Percentiles rank a stretch among this genome's conserved stretches.
These are phyloP conservation scores for Pascua sp. DNA, from an alignment of 1,284 basidiomycete genomes.

Conservation along the genomic window DNA sequence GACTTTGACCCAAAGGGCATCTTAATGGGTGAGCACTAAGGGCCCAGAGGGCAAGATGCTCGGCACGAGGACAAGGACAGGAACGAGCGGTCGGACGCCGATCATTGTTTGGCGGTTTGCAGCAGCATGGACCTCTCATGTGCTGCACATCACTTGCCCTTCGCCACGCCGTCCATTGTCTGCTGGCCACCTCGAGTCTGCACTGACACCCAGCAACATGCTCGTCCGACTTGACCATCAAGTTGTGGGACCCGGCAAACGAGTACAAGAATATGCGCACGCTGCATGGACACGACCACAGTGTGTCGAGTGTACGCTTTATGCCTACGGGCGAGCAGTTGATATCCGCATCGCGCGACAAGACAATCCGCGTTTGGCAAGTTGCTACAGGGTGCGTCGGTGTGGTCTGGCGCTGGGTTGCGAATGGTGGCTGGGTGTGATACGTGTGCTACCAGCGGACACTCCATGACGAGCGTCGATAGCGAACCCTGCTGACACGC, in stretches of 20 bases:
- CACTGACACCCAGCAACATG: slow-evolving; percentile 64
- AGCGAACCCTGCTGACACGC: slow-evolving; percentile 1
- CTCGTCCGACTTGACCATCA: slow-evolving; percentile 83
- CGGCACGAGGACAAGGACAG: background rate
- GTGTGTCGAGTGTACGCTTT: slow-evolving; percentile 78
- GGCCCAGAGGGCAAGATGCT: too few relatives aligned
- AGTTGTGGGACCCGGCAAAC: slow-evolving; percentile 84
- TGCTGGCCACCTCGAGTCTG: background rate
- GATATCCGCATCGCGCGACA: slow-evolving; percentile 80
- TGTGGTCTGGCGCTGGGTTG: background rate
- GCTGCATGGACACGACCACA: slow-evolving; percentile 84
- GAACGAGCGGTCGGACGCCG: background rate
- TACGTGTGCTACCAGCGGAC: too few relatives aligned
- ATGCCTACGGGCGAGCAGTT: slow-evolving; percentile 77
- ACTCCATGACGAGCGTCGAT: too few relatives aligned
- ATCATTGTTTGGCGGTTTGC: too few relatives aligned
- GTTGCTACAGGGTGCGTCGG: slow-evolving; percentile 68
- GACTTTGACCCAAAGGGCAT: slow-evolving; percentile 83
- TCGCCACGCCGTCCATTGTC: too few relatives aligned
- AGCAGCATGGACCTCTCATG: too few relatives aligned
- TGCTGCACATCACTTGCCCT: too few relatives aligned
- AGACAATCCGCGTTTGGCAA: slow-evolving; percentile 81
- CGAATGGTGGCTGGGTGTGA: background rate
- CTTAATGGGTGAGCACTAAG: slow-evolving; percentile 61
- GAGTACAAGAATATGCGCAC: slow-evolving; percentile 86